A percentile compares a stretch with the other conserved stretches of the same genome.
Evolutionary conservation across 257 asterid species (phyloP).

Genomic region (Nicotiana benthamiana): DNA sequence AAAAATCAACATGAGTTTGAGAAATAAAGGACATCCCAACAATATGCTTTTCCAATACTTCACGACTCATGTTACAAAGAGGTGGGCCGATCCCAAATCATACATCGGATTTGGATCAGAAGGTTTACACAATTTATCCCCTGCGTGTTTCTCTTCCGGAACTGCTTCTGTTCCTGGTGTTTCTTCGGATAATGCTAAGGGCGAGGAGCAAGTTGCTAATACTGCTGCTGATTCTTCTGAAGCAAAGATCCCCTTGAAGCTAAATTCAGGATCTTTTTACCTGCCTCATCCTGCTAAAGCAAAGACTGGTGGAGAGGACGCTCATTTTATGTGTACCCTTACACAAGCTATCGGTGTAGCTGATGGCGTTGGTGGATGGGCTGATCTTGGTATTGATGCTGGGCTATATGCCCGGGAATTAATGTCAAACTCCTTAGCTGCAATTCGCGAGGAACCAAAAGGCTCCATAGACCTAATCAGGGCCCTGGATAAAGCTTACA

Average conservation of each 20-base stretch:
- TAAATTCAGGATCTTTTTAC: background rate
- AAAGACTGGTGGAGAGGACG: constrained; percentile 13
- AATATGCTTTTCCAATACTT: background rate
- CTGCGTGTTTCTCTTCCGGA: background rate
- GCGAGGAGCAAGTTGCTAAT: background rate
- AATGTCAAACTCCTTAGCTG: background rate
- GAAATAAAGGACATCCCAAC: background rate
- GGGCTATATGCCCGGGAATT: constrained; percentile 8
- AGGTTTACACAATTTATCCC: background rate
- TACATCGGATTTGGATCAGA: background rate
- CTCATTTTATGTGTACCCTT: constrained; percentile 5
- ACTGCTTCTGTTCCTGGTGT: background rate
- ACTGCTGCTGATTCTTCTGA: background rate
- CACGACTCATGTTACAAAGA: background rate
- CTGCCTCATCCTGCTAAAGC: constrained; percentile 2
- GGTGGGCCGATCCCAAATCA: background rate
- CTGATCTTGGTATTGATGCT: constrained; percentile 5
- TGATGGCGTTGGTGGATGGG: constrained; percentile 22
- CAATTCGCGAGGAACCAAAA: background rate
- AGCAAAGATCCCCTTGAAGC: background rate
- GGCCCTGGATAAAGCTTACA: background rate
- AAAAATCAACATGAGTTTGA: background rate
- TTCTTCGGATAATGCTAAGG: background rate
- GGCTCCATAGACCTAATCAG: constrained; percentile 2
- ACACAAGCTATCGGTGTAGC: constrained; percentile 8